Base-by-base conservation (phyloP, 805 yeast species). In the Lipomyces japonicus region DNA sequence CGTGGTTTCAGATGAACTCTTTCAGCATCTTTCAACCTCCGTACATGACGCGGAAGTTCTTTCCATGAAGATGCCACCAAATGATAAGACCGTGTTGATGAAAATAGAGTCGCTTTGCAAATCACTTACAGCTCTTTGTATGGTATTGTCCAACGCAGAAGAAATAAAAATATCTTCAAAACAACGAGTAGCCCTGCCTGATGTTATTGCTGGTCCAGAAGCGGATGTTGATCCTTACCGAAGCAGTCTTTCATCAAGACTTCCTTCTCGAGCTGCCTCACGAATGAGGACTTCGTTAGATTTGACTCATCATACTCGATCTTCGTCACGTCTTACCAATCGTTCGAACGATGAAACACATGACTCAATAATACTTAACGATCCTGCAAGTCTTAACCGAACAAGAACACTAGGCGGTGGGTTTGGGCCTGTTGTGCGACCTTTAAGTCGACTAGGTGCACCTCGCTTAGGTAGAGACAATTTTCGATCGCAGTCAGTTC, bases 251-350 rank as follows among this genome's bases (percentile, higher is more conserved):
- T 50, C 46, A 12, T 36, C 36, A 14, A 43, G 57, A 5, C 39
- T 53, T 9, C 55, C 57, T 2, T 44, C 37, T 10, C 42, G 57
- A 2, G 57, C 57, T 4, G 57, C 57, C 6, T 45, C 55, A 18
- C 46, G 57, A 4, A 46, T 53, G 54, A 48, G 34, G 14, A 38
- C 21, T 6, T 53, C 57, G 25, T 46, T 53, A 12, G 57, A 53
- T 28, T 50, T 42, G 5, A 28, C 42, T 19, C 52, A 52, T 18
- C 31, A 42, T 4, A 22, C 48, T 31, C 46, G 53, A 7, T 44
- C 56, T n/a, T 47, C 48, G 25, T 52, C 56, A 21, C 48, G 56
- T 14, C 28, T 52, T 39, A 53, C 56, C 5, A 19, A 31, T 19
- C 4, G 42, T 6, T n/a, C 16, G 37, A 12, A 34, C 37, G 37